Percentiles rank a stretch among this genome's conserved stretches.
phyloP scores from a whole-genome alignment of 1,284 basidiomycete species.

The Sphaerobolus stellatus region DNA sequence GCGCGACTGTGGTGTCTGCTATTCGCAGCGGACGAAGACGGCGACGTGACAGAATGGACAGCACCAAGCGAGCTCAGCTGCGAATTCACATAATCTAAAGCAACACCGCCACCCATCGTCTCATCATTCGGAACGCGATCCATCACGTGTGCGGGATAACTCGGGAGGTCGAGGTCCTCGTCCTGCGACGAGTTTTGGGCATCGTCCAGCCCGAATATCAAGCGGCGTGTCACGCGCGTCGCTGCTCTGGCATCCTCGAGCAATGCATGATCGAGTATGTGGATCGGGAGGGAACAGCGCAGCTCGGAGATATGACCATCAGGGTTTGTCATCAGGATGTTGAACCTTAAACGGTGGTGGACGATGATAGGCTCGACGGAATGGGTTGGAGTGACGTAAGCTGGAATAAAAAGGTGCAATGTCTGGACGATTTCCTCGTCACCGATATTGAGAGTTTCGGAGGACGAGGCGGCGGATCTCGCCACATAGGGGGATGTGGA shows the following conservation, averaged over 20 bases:
- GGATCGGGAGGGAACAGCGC: conserved; percentile 85
- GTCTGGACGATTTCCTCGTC: conserved; percentile 45
- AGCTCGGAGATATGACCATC: conserved; percentile 90
- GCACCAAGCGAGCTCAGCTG: conserved; percentile 59
- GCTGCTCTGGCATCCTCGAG: conserved; percentile 72
- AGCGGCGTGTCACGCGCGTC: conserved; percentile 69
- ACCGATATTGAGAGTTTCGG: conserved; percentile 26
- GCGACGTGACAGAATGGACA: conserved; percentile 24
- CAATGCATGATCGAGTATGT: conserved; percentile 73
- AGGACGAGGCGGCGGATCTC: background rate
- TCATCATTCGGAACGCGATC: conserved; percentile 76
- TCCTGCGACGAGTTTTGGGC: conserved; percentile 43
- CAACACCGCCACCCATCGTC: conserved; percentile 20
- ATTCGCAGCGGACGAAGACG: conserved; percentile 22
- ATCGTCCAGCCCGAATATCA: conserved; percentile 53
- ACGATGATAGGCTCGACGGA: conserved; percentile 64
- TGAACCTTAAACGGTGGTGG: conserved; percentile 74
- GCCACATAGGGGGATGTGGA: background rate
- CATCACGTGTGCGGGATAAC: conserved; percentile 83
- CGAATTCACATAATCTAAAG: conserved; percentile 77
- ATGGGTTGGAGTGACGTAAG: conserved; percentile 58
- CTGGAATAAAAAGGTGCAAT: conserved; percentile 40
- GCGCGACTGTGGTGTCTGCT: conserved; percentile 16
- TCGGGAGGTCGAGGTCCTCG: conserved; percentile 75
- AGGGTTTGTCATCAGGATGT: conserved; percentile 75